Conservation (phyloP, 768 basidiomycete species). For the Leccinum rimulosum region DNA sequence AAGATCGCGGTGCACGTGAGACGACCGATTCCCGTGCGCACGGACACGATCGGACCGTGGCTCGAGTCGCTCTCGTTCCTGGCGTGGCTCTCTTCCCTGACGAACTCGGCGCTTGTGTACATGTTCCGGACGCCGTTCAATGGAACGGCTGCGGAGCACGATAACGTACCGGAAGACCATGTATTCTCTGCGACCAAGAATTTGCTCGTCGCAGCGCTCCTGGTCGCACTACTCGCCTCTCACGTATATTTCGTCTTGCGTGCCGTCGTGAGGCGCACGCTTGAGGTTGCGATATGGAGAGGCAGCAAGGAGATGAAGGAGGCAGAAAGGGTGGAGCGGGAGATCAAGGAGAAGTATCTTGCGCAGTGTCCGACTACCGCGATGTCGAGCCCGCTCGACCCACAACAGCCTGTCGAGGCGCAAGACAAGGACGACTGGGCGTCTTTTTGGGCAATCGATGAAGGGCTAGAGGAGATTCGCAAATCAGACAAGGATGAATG, state of each 20-base stretch:
- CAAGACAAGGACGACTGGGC: slow-evolving; percentile 28
- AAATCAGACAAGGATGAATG: slow-evolving; percentile 61
- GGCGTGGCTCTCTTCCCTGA: slow-evolving; percentile 85
- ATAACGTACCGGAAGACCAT: slow-evolving; percentile 13
- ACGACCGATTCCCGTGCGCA: slow-evolving; percentile 81
- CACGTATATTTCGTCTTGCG: slow-evolving; percentile 80
- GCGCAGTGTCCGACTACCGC: slow-evolving; percentile 16
- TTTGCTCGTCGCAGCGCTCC: slow-evolving; percentile 58
- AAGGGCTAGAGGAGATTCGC: slow-evolving; percentile 70
- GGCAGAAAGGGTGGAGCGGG: slow-evolving; percentile 53
- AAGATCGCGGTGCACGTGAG: slow-evolving; percentile 87
- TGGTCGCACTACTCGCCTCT: slow-evolving; percentile 79
- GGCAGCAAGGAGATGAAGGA: slow-evolving; percentile 64
- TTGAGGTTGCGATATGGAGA: slow-evolving; percentile 77
- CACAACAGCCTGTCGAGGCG: slow-evolving; percentile 1
- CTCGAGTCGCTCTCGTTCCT: slow-evolving; percentile 83
- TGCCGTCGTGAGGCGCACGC: slow-evolving; percentile 57
- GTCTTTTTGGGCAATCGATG: slow-evolving; percentile 69
- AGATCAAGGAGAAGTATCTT: slow-evolving; percentile 46
- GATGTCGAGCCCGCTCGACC: neutral
- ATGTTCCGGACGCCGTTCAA: slow-evolving; percentile 64
- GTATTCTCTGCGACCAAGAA: slow-evolving; percentile 41
- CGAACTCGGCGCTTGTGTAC: slow-evolving; percentile 88
- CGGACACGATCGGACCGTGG: slow-evolving; percentile 94
- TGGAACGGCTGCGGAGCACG: slow-evolving; percentile 1